A percentile compares a stretch with the other conserved stretches of the same genome.
Evolutionary conservation across 1,284 basidiomycete species (phyloP).

Genomic region (Cryptococcus neoformans): DNA sequence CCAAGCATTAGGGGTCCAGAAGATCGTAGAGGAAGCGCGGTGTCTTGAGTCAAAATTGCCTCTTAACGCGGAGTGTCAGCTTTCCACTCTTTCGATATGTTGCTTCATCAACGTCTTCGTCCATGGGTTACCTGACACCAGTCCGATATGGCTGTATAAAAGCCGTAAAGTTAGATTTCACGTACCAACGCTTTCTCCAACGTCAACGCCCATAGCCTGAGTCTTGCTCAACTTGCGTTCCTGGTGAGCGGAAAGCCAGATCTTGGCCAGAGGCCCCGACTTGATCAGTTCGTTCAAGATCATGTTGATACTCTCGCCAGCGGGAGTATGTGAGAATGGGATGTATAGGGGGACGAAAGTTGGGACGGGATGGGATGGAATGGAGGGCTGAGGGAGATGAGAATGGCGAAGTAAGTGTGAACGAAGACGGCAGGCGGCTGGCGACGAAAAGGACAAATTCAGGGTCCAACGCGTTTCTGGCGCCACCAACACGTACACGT

Average conservation of each 20-base stretch:
- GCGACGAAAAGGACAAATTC: background rate
- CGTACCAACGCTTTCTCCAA: constrained; percentile 87
- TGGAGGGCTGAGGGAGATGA: background rate
- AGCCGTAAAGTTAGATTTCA: constrained; percentile 11
- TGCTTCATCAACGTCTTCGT: too few species aligned
- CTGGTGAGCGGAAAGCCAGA: constrained; percentile 99
- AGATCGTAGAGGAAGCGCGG: constrained; percentile 81
- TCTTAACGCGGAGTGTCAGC: constrained; percentile 52
- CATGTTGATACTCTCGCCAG: constrained; percentile 45
- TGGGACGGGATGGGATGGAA: background rate
- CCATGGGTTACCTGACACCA: too few species aligned
- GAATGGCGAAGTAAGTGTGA: background rate
- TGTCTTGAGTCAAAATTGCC: constrained; percentile 74
- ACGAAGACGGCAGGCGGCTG: background rate
- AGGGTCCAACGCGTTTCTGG: background rate
- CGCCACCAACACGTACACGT: background rate
- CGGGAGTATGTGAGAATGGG: background rate
- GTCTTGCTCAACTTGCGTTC: constrained; percentile 96
- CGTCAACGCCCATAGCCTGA: constrained; percentile 89
- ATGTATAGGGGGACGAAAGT: background rate
- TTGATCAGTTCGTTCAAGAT: constrained; percentile 93
- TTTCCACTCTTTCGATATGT: background rate
- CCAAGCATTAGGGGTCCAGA: constrained; percentile 94
- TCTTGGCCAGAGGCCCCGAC: constrained; percentile 88
- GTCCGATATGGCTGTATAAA: too few species aligned